These are phyloP conservation scores for Candida anglica DNA, from an alignment of 805 yeast genomes.

Conservation along the genomic window DNA sequence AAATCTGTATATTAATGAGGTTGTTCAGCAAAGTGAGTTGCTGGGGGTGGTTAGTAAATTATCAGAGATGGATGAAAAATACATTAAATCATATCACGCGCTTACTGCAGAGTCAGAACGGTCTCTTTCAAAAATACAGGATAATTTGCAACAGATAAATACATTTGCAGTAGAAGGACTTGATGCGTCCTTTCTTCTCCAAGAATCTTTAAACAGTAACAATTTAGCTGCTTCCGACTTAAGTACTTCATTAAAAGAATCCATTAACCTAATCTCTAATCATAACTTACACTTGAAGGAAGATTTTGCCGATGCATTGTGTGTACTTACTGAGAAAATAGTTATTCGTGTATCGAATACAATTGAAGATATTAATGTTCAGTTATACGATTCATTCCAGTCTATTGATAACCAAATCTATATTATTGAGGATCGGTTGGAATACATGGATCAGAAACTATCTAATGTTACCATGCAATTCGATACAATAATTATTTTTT, in stretches of 20 bases:
- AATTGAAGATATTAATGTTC: not conserved
- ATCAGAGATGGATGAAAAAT: too few relatives aligned
- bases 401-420: not conserved
- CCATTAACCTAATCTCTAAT: not conserved
- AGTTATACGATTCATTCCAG: not conserved
- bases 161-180: not conserved
- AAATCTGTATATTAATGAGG: too few relatives aligned
- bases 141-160: too few relatives aligned
- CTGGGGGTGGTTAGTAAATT: too few relatives aligned
- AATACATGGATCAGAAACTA: not conserved
- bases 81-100: too few relatives aligned
- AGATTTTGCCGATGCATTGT: not conserved
- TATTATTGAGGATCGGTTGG: not conserved
- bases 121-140: too few relatives aligned
- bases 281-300: not conserved
- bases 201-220: not conserved
- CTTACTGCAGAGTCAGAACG: too few relatives aligned
- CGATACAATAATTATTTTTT: not conserved
- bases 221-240: not conserved
- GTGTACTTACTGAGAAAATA: constrained; percentile 1
- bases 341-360: not conserved
- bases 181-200: not conserved
- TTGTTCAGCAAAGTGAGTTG: too few relatives aligned
- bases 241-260: not conserved
- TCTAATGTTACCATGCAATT: not conserved